Evolutionary conservation across 78 protist genomes (phyloP).

Genomic region (Dictyostelium intermedium): DNA sequence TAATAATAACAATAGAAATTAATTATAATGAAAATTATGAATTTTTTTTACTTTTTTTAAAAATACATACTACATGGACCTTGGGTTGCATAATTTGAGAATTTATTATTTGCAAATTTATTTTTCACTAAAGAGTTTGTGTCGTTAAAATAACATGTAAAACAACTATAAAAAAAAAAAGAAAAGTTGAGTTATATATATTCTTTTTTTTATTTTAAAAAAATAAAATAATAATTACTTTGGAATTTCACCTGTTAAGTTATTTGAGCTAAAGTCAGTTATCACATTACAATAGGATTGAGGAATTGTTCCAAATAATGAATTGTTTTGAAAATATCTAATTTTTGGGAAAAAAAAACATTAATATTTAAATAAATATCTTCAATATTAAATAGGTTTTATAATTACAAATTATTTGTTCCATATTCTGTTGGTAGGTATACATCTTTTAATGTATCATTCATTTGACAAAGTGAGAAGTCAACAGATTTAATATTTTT

Average conservation of each 20-base stretch:
- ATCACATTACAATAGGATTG: background rate
- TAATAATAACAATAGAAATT: background rate
- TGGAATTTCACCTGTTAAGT: background rate
- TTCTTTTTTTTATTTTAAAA: background rate
- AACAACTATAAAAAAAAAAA: background rate
- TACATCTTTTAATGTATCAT: background rate
- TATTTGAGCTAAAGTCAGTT: background rate
- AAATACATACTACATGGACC: background rate
- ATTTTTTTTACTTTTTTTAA: no score
- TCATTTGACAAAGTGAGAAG: background rate
- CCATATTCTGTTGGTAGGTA: background rate
- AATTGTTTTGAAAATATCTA: background rate
- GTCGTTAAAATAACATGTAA: background rate
- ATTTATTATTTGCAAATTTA: background rate
- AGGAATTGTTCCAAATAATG: background rate
- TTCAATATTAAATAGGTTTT: background rate
- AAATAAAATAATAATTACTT: background rate
- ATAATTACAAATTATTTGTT: background rate
- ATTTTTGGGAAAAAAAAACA: no score
- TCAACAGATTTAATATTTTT: background rate
- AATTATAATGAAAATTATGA: no score
- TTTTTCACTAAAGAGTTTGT: background rate
- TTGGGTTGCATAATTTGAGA: background rate
- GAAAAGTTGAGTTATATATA: background rate
- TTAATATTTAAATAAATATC: no score